Conservation (phyloP, 1,139 yeast genomes). For the Yamadazyma dushanensis region DNA sequence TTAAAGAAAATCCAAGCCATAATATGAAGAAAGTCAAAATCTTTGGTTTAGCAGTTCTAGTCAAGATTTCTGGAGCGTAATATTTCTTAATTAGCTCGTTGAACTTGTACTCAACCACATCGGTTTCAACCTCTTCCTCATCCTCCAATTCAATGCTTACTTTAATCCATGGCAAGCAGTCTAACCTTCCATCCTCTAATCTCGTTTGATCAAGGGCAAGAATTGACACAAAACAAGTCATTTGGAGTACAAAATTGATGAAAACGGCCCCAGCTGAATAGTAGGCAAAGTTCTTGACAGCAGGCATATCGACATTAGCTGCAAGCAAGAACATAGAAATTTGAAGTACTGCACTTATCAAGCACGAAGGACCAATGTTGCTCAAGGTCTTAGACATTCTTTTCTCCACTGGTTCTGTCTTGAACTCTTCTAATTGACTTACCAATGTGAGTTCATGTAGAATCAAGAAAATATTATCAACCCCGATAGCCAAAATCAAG, state of each 20-base stretch:
- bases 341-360: slow-evolving; percentile 76
- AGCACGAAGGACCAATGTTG: slow-evolving; percentile 83
- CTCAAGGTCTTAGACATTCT: slow-evolving; percentile 66
- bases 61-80: slow-evolving; percentile 57
- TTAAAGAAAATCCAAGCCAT: slow-evolving; percentile 67
- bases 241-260: slow-evolving; percentile 72
- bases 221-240: slow-evolving; percentile 78
- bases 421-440: slow-evolving; percentile 32
- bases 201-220: slow-evolving; percentile 68
- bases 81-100: slow-evolving; percentile 22
- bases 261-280: slow-evolving; percentile 87
- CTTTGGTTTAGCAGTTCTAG: slow-evolving; percentile 44
- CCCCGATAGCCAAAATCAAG: slow-evolving; percentile 88
- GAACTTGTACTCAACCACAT: slow-evolving; percentile 27
- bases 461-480: slow-evolving; percentile 86
- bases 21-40: slow-evolving; percentile 55
- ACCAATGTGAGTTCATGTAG: slow-evolving; percentile 73
- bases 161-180: slow-evolving; percentile 54
- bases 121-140: slow-evolving; percentile 2
- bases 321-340: slow-evolving; percentile 77
- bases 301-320: slow-evolving; percentile 87
- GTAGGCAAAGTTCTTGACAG: slow-evolving; percentile 87
- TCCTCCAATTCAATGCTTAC: slow-evolving; percentile 13
- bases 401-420: slow-evolving; percentile 30
- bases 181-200: slow-evolving; percentile 58